Evolutionary conservation across 2,329 filamentous ascomycete species (phyloP).

Genomic region (Catunica adiposa): DNA sequence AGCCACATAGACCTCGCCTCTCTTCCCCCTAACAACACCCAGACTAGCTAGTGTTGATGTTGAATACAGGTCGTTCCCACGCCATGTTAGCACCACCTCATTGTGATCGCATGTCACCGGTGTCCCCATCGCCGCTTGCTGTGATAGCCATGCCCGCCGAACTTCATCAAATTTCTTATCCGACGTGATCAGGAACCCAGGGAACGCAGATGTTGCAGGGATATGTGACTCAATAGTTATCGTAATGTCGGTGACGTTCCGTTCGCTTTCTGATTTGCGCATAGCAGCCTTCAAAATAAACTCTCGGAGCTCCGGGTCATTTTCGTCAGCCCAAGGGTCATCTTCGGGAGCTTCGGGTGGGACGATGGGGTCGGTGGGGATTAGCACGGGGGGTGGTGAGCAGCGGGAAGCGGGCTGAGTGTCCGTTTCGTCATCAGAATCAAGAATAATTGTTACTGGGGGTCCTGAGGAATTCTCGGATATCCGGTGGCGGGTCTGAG

Average conservation of each 20-base stretch:
- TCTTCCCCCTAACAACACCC: conserved; percentile 30
- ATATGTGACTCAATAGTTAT: conserved; percentile 36
- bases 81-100: conserved; percentile 64
- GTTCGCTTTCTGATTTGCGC: background rate
- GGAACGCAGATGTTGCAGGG: conserved; percentile 27
- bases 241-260: background rate
- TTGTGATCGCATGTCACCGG: conserved; percentile 26
- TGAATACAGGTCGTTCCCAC: conserved; percentile 53
- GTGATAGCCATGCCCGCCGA: conserved; percentile 50
- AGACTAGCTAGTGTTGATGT: conserved; percentile 57
- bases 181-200: conserved; percentile 1
- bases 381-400: background rate
- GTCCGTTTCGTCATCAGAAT: background rate
- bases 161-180: conserved; percentile 24
- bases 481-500: background rate
- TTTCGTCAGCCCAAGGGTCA: conserved; percentile 14
- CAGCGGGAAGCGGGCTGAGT: background rate
- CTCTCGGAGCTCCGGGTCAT: conserved; percentile 28
- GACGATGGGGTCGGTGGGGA: background rate
- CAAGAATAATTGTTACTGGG: background rate
- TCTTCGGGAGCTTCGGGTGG: background rate
- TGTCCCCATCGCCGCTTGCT: conserved; percentile 34
- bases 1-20: background rate
- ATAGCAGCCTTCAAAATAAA: conserved; percentile 30
- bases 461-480: background rate